phyloP scores from a whole-genome alignment of 129 eudicot species.

The Glebionis coronaria region DNA sequence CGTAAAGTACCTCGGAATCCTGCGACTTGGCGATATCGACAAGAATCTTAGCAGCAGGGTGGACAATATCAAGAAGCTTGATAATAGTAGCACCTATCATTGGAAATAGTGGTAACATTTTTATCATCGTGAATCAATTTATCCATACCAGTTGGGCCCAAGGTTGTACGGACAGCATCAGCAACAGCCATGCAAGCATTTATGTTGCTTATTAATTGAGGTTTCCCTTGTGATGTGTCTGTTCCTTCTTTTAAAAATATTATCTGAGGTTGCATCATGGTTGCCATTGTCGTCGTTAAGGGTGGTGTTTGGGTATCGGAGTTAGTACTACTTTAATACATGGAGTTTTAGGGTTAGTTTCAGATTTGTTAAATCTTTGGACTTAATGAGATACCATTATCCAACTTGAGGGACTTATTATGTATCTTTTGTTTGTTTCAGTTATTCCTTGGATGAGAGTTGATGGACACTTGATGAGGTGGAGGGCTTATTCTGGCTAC shows the following conservation, averaged over 20 bases:
- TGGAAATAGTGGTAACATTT: constrained; percentile 91
- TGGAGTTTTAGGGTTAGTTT: no score
- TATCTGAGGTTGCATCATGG: constrained; percentile 90
- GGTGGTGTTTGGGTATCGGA: no score
- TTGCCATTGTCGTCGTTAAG: constrained; percentile 19
- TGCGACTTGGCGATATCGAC: constrained; percentile 97
- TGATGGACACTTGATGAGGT: no score
- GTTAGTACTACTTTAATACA: no score
- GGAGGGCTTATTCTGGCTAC: no score
- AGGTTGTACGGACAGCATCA: constrained; percentile 91
- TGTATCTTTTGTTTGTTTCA: no score
- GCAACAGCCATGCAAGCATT: constrained; percentile 92
- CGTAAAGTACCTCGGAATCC: constrained; percentile 73
- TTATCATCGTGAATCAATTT: constrained; percentile 92
- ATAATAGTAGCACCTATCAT: constrained; percentile 99
- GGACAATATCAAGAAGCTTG: constrained; percentile 95
- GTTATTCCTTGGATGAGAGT: no score
- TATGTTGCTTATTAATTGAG: constrained; percentile 89
- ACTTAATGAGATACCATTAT: no score
- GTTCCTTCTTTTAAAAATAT: constrained; percentile 95
- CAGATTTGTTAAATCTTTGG: no score
- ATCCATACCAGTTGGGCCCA: constrained; percentile 98
- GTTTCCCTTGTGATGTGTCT: constrained; percentile 93
- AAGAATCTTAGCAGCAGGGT: constrained; percentile 96
- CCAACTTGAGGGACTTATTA: no score